Evolutionary conservation across 768 basidiomycete genomes (phyloP), one percentile per base, ranked within the genome.

Genomic region (Boletellus ananiceps): DNA sequence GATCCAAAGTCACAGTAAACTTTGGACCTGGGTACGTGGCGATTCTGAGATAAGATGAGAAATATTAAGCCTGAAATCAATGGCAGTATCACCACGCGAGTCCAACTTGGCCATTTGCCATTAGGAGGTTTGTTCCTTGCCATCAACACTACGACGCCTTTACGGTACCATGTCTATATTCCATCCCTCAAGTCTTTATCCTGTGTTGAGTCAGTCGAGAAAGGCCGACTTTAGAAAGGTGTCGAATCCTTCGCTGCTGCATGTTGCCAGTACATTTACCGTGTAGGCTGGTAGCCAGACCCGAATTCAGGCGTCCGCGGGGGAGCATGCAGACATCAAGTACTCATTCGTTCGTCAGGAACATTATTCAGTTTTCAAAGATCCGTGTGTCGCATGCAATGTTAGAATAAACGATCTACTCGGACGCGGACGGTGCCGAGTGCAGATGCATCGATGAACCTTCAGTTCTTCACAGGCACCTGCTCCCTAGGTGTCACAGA

Each of bases 321-420:
- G 23, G 23, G 5, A 5, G 23, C 23, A 7, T 7, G 23, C 4
- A 25, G 23, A 25, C 23, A 7, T 25, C 23, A 25, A 25, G 6
- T 5, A 25, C 23, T 25, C 19, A 19, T 19, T 19, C 19, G 19
- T 19, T 19, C 19, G 1, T 61, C 54, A 2, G 78, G 76, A 31
- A 79, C 56, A 52, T 65, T 7, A 71, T 66, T 79, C 80, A 81
- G 5, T 68, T 74, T 51, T 81, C 80, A 46, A 79, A 81, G 53
- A 67, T 65, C 41, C 68, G 68, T 18, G 70, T 52, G 63, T 76
- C 78, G 23, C 71, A 70, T 21, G 79, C 76, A 49, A 81, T 78
- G 54, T 78, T 79, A 44, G 27, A 19, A 19, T 21, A 47, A 27
- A 41, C 52, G 12, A 16, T 62, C 16, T 52, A 50, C 76, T 78